Percentiles rank a stretch among this genome's conserved stretches.
phyloP scores from a whole-genome alignment of 768 basidiomycete genomes.

The Astraeus odoratus region DNA sequence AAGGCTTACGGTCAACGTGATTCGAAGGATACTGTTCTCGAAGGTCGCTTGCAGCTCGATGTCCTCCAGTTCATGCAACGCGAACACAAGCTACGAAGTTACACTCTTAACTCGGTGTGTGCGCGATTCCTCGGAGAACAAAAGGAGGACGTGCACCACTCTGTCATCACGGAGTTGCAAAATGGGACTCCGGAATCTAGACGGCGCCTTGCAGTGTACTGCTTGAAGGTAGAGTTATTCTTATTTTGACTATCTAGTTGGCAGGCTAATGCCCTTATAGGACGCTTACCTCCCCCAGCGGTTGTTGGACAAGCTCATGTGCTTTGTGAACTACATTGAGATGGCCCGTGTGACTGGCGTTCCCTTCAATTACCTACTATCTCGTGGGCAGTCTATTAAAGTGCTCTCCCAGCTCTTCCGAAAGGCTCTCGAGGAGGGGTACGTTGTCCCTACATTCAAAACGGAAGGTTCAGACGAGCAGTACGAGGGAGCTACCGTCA shows the following conservation, averaged over 20 bases:
- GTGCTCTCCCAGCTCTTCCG: conserved; percentile 94
- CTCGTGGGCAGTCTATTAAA: conserved; percentile 97
- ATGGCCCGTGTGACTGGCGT: conserved; percentile 99
- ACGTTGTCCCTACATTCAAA: conserved; percentile 81
- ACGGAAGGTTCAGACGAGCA: conserved; percentile 91
- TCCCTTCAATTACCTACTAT: conserved; percentile 91
- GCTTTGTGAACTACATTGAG: conserved; percentile 95
- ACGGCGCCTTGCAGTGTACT: conserved; percentile 92
- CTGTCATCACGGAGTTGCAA: conserved; percentile 95
- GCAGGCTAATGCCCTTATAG: conserved; percentile 32
- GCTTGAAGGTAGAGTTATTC: conserved; percentile 66
- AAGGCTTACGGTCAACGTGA: conserved; percentile 97
- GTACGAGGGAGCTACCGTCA: conserved; percentile 98
- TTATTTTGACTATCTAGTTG: background rate
- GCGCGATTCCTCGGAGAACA: conserved; percentile 97
- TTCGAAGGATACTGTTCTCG: conserved; percentile 86
- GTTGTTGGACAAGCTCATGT: conserved; percentile 96
- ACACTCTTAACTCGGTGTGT: conserved; percentile 96
- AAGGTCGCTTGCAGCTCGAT: conserved; percentile 93
- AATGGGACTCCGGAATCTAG: conserved; percentile 94
- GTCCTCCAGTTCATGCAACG: conserved; percentile 97
- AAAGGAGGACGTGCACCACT: conserved; percentile 98
- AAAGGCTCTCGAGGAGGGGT: conserved; percentile 86
- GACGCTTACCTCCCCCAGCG: conserved; percentile 98
- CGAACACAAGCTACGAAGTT: conserved; percentile 94